Base-by-base conservation (phyloP, 2,329 filamentous ascomycete genomes). In the Penicillium sclerotigenum region DNA sequence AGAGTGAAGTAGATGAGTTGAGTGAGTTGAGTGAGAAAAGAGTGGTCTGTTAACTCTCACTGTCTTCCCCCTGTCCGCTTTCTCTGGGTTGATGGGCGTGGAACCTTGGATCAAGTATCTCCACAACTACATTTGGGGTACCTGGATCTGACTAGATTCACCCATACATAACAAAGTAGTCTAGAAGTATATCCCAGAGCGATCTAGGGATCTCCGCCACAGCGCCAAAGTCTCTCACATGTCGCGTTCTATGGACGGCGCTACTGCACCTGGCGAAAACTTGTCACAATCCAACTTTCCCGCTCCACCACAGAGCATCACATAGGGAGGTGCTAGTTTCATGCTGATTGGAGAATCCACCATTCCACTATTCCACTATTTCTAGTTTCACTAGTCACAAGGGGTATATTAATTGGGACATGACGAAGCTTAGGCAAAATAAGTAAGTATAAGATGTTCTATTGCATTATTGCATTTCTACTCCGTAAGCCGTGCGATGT, bases 241-340 rank as follows among this genome's bases (percentile, higher is more conserved):
- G 45, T 38, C 37, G 29, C 41, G 53, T 20, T 56, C 41, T 9
- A 22, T 54, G 20, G 28, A 45, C 47, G 50, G 52, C 62, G 59
- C 64, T 63, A 65, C 61, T 65, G 62, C 49, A 45, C 45, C 29
- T 28, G 47, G 56, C 57, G 62, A 61, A 61, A 60, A 52, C 52
- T 60, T 51, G 55, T 65, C 63, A 65, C 63, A 62, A 65, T 65
- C 62, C 62, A 58, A 11, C 57, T 53, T 47, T 29, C 34, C 47
- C 47, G 18, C 54, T 61, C 47, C 49, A 58, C 54, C 24, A 6
- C 20, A 13, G 33, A 38, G n/a, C n/a, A n/a, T n/a, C n/a, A n/a
- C n/a, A n/a, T n/a, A n/a, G n/a, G n/a, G 43, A 45, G 48, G 48
- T 22, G 47, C 28, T 18, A 24, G 52, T 56, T 37, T 38, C 33